These are phyloP conservation scores for Fusarium circinatum DNA, from an alignment of 2,329 filamentous ascomycete genomes.

Conservation along the genomic window DNA sequence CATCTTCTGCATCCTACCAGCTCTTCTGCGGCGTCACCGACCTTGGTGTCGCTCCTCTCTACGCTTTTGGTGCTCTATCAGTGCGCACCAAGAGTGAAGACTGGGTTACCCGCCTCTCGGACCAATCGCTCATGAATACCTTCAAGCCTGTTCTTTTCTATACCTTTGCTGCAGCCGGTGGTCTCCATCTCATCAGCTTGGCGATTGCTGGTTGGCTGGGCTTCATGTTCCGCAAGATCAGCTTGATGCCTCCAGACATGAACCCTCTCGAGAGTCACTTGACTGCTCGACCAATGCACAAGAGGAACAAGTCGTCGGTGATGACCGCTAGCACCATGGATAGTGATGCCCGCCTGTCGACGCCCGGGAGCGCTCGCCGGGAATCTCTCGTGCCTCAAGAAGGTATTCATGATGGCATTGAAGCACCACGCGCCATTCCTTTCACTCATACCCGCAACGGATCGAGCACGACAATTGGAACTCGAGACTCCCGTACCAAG, in stretches of 20 bases:
- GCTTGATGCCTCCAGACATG: constrained; percentile 88
- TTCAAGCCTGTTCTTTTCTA: constrained; percentile 77
- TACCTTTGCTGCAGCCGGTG: constrained; percentile 69
- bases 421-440: constrained; percentile 69
- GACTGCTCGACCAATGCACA: constrained; percentile 77
- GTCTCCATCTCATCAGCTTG: constrained; percentile 77
- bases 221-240: constrained; percentile 83
- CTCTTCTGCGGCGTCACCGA: constrained; percentile 83
- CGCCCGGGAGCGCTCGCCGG: constrained; percentile 54
- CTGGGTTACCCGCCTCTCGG: constrained; percentile 77
- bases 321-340: constrained; percentile 56
- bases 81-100: constrained; percentile 54
- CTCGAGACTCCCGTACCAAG: constrained; percentile 64
- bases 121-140: constrained; percentile 64
- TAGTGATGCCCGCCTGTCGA: constrained; percentile 70
- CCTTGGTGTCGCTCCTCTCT: constrained; percentile 64
- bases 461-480: constrained; percentile 67
- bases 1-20: constrained; percentile 88
- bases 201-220: constrained; percentile 79
- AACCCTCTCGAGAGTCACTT: constrained; percentile 90
- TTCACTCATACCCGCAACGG: constrained; percentile 82
- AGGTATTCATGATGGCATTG: constrained; percentile 57
- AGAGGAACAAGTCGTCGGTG: constrained; percentile 74
- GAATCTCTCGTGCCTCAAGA: constrained; percentile 58
- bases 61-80: constrained; percentile 63